Conservation (phyloP, 129 eudicot species). For the Mikania micrantha region DNA sequence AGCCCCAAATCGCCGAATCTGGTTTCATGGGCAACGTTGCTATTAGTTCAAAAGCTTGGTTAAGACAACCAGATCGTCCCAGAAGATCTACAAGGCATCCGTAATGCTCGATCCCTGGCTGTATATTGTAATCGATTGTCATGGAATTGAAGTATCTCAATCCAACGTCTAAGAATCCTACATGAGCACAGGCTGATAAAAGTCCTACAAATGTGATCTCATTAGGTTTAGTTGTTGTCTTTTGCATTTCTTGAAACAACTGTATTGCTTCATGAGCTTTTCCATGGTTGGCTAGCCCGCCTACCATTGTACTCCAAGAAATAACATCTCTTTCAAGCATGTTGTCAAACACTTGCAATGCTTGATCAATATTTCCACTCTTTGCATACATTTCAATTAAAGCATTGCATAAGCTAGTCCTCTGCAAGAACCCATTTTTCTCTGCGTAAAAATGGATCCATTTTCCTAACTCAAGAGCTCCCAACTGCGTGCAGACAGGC, state of each 20-base stretch:
- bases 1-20: background rate
- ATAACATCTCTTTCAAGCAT: conserved; percentile 4
- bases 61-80: background rate
- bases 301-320: background rate
- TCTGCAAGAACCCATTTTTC: conserved; percentile 27
- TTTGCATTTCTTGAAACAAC: background rate
- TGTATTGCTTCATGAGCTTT: background rate
- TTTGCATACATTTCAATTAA: conserved; percentile 5
- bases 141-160: background rate
- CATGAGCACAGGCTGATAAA: background rate
- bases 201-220: conserved; percentile 1
- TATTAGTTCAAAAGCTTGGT: background rate
- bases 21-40: background rate
- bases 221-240: background rate
- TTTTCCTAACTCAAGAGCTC: conserved; percentile 56
- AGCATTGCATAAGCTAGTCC: background rate
- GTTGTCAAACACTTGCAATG: background rate
- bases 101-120: conserved; percentile 1
- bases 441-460: conserved; percentile 66
- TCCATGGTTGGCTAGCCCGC: background rate
- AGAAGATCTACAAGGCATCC: conserved; percentile 4
- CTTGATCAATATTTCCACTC: background rate
- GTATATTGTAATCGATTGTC: background rate
- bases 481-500: conserved; percentile 58
- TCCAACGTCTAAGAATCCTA: background rate